phyloP scores from a whole-genome alignment of 2,329 filamentous ascomycete genomes.

The Penicillium sp. region DNA sequence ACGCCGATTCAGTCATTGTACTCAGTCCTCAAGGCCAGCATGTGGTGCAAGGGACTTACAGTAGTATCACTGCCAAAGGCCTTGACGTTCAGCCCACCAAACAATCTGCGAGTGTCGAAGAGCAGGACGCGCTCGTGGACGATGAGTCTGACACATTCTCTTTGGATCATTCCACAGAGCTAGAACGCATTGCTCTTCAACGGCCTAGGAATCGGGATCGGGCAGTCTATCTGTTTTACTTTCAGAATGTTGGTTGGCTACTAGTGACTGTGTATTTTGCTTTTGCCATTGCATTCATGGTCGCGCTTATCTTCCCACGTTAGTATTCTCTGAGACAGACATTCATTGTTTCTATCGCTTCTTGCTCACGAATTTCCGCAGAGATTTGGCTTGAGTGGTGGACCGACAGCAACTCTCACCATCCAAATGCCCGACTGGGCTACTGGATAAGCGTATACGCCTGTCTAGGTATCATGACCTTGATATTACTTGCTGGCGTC shows the following conservation, averaged over 20 bases:
- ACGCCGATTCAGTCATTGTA: too few relatives aligned
- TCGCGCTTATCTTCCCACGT: slow-evolving; percentile 29
- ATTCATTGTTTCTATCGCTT: not conserved
- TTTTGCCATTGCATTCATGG: slow-evolving; percentile 20
- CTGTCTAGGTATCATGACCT: slow-evolving; percentile 19
- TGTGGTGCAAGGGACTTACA: too few relatives aligned
- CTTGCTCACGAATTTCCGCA: slow-evolving; percentile 2
- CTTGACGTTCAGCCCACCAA: too few relatives aligned
- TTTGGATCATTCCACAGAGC: too few relatives aligned
- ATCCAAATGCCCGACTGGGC: slow-evolving; percentile 20
- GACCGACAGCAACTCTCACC: slow-evolving; percentile 21
- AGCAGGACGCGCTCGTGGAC: too few relatives aligned
- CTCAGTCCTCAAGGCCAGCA: too few relatives aligned
- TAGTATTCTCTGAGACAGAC: not conserved
- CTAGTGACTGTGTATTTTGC: slow-evolving; percentile 17
- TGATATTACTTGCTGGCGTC: slow-evolving; percentile 6
- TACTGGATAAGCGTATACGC: slow-evolving; percentile 27
- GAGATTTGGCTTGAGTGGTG: slow-evolving; percentile 30
- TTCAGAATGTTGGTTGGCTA: slow-evolving; percentile 25
- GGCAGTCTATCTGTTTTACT: slow-evolving; percentile 33
- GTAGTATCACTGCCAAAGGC: too few relatives aligned
- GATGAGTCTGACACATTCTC: too few relatives aligned
- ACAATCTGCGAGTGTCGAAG: too few relatives aligned
- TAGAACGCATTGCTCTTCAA: too few relatives aligned
- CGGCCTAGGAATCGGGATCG: slow-evolving; percentile 25